Evolutionary conservation across 306 rosid species (phyloP), one percentile per base, ranked within the genome.

Genomic region (Boehmeria nivea): DNA sequence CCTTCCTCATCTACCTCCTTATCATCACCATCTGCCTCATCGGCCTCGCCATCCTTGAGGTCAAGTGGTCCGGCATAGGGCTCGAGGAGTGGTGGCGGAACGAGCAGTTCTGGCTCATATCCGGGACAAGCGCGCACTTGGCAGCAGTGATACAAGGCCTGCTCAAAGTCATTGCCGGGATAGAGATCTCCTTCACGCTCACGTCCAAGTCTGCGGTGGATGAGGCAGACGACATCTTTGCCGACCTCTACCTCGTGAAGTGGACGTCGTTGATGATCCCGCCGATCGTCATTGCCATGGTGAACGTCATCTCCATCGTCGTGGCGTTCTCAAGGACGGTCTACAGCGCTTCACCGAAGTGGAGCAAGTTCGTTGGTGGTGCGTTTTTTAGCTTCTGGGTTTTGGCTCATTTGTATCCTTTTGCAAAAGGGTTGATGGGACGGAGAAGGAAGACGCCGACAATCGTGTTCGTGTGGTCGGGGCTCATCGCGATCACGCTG

Each of bases 11-110:
- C 60, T 79, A 64, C 64, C 59, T 79, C 22, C 70, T 79, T 37
- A 71, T 67, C 65, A 74, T 75, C 4, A 67, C 76, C 8, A 0
- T 71, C 13, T 71, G 84, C 63, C 72, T 79, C 8, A 68, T 79
- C 12, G 31, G 59, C 0, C 45, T 79, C 9, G 78, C 84, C 14
- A 34, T 79, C 31, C 59, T 79, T 2, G 81, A 79, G 64, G 84
- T 75, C 25, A 79, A 74, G 43, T 79, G 84, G 84, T 79, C 81
- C 0, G 78, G 84, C 11, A 61, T 75, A 11, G 84, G 65, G 4
- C 43, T 79, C 44, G 81, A 79, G 64, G 84, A 79, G 37, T 79
- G 78, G 78, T 79, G 84, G 84, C 65, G 84, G 47, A 75, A 79
- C 16, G 78, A 75, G 65, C 81, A 79, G 57, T 79, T 79, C 25